Evolutionary conservation across 176 grass and related monocot genomes (phyloP).

Genomic region (Juncus inflexus): DNA sequence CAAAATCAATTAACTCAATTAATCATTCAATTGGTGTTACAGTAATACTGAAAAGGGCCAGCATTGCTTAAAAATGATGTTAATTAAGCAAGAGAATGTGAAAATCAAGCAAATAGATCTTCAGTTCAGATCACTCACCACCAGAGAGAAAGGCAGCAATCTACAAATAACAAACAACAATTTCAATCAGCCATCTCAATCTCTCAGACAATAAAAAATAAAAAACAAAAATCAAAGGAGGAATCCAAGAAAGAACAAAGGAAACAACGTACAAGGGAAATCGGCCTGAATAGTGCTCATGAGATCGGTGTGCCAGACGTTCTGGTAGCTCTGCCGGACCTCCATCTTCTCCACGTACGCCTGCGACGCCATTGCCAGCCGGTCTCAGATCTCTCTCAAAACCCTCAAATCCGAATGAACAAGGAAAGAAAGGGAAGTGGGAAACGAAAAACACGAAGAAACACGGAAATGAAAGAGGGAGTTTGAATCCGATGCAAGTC

Average conservation of each 20-base stretch:
- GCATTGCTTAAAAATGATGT: background rate
- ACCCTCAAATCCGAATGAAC: background rate
- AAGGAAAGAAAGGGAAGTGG: slow-evolving; percentile 10
- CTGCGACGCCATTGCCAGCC: slow-evolving; percentile 52
- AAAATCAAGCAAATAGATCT: background rate
- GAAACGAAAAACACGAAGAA: background rate
- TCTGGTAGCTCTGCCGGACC: slow-evolving; percentile 85
- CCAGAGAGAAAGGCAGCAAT: slow-evolving; percentile 81
- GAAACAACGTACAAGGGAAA: slow-evolving; percentile 57
- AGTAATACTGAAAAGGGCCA: background rate
- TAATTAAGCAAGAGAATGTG: background rate
- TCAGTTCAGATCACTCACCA: slow-evolving; percentile 48
- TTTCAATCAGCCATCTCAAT: slow-evolving; percentile 8
- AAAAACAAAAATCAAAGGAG: slow-evolving; percentile 16
- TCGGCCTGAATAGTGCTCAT: slow-evolving; percentile 62
- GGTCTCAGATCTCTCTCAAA: background rate
- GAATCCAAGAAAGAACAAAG: no score
- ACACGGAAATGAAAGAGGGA: no score
- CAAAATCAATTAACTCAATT: no score
- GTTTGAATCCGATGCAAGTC: no score
- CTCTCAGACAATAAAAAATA: background rate
- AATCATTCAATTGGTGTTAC: no score
- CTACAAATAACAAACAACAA: slow-evolving; percentile 38
- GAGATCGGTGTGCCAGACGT: slow-evolving; percentile 92
- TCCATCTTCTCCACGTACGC: slow-evolving; percentile 78